Evolutionary conservation across 495 filamentous ascomycete genomes (phyloP), one percentile per base, ranked within the genome.

Genomic region (Podospora pseudopauciseta): DNA sequence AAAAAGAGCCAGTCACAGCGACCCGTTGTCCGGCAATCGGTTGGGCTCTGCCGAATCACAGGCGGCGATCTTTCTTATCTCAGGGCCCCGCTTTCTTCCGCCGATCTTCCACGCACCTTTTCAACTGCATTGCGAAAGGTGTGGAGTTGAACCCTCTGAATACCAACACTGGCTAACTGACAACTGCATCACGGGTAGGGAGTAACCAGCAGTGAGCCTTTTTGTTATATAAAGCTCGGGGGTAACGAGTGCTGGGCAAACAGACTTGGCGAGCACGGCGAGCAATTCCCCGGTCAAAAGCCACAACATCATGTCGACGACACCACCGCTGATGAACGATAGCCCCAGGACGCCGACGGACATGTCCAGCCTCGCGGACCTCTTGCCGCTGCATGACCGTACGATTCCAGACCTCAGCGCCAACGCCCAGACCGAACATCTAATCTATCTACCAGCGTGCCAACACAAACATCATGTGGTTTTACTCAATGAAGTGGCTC

Each of bases 1-100:
- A 55, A 32, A 32, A 58, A 20, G 16, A 63, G 39, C 67, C 67
- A 64, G 18, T 58, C 7, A 58, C 13, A 44, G 23, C 61, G 61
- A 19, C 23, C 18, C n/a, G 30, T 18, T 15, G 53, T 63, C 18
- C 56, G 7, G 34, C 54, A 58, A 59, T 27, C 63, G 3, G 5
- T 2, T 16, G 49, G 66, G 49, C 66, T 44, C 28, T 44, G 61
- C 34, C 61, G 59, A 71, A 71, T 71, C 64, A 71, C 13, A 53
- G 19, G 5, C n/a, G 19, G 6, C 13, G 39, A 60, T 66, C 34
- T 28, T 60, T 58, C 70, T 71, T 71, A 71, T 71, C 70, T 68
- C n/a, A 19, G n/a, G 3, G 58, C 16, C 16, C 58, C 69, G 54
- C 18, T 62, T 32, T 67, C 60, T 68, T 71, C 66, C 19, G 61